Percentiles rank a stretch among this genome's conserved stretches.
These are phyloP conservation scores for Fraxinus pennsylvanica DNA, from an alignment of 257 asterid genomes.

Conservation along the genomic window DNA sequence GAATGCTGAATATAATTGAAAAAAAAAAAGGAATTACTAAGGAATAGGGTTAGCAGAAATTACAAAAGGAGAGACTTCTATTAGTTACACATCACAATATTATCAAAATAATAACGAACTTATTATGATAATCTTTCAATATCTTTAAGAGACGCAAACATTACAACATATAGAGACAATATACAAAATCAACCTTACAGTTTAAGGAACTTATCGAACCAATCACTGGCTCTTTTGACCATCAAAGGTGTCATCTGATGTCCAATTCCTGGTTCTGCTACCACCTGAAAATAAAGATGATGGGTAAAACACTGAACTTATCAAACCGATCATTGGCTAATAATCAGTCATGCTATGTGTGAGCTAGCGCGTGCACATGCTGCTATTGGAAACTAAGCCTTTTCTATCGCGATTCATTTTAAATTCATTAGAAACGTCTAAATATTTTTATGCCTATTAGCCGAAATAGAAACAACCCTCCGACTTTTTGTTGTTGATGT, in stretches of 20 bases:
- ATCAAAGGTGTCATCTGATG: conserved; percentile 76
- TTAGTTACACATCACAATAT: background rate
- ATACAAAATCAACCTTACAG: background rate
- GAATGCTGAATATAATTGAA: too few species aligned
- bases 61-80: background rate
- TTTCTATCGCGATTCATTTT: too few species aligned
- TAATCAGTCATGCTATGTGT: background rate
- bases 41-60: too few species aligned
- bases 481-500: background rate
- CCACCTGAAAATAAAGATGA: conserved; percentile 43
- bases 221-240: conserved; percentile 76
- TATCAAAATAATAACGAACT: background rate
- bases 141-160: background rate
- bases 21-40: too few species aligned
- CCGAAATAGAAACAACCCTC: background rate
- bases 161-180: background rate
- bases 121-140: background rate
- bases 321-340: background rate
- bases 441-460: background rate
- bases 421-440: background rate
- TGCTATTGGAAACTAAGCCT: too few species aligned
- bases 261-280: conserved; percentile 62
- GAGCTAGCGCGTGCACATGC: background rate
- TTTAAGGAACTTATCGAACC: conserved; percentile 55
- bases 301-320: background rate